A percentile compares a stretch with the other conserved stretches of the same genome.
Conservation (phyloP, 129 eudicot species). For the Scalesia atractyloides region DNA sequence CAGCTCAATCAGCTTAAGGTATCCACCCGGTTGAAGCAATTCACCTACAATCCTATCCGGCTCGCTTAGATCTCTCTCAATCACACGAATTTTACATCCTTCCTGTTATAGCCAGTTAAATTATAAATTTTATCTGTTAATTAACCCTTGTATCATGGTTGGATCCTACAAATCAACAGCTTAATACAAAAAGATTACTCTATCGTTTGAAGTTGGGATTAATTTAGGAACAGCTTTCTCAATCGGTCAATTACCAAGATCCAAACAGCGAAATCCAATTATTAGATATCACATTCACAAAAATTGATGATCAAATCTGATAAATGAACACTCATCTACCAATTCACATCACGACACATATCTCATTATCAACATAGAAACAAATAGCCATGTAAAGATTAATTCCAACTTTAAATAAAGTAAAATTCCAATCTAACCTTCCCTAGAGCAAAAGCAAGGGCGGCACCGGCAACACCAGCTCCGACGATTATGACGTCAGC, state of each 20-base stretch:
- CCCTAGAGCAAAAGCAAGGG: slow-evolving; percentile 65
- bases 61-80: slow-evolving; percentile 68
- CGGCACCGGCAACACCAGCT: slow-evolving; percentile 75
- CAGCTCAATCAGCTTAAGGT: slow-evolving; percentile 61
- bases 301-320: neutral
- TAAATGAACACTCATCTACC: neutral
- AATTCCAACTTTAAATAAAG: slow-evolving; percentile 6
- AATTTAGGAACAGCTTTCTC: neutral
- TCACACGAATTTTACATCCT: slow-evolving; percentile 58
- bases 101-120: slow-evolving; percentile 44
- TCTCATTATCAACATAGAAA: slow-evolving; percentile 7
- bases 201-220: neutral
- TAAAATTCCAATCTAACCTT: slow-evolving; percentile 41
- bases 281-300: neutral
- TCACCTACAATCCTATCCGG: slow-evolving; percentile 81
- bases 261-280: slow-evolving; percentile 18
- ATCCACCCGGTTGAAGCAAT: slow-evolving; percentile 71
- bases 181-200: neutral
- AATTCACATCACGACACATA: slow-evolving; percentile 12
- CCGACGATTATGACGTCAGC: slow-evolving; percentile 63
- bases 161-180: slow-evolving; percentile 1
- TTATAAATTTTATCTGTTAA: neutral
- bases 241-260: neutral
- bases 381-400: neutral
- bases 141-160: neutral